phyloP scores from a whole-genome alignment of 2,329 filamentous ascomycete genomes.

The Aspergillus neoniger region DNA sequence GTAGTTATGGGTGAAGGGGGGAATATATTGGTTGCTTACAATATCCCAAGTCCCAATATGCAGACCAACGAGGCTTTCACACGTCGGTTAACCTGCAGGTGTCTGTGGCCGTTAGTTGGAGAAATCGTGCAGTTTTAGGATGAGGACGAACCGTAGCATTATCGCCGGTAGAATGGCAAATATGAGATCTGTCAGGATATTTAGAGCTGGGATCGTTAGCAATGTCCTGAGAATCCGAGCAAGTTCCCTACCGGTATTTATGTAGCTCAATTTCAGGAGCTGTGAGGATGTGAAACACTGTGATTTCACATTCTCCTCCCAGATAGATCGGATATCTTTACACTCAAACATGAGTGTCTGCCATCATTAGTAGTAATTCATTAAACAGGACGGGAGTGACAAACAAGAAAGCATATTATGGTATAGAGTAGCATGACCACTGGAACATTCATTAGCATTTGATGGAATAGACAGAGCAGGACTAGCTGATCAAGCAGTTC shows the following conservation, averaged over 20 bases:
- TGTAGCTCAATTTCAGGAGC: constrained; percentile 48
- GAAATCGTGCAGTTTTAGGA: too few species aligned
- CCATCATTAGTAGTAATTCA: constrained; percentile 28
- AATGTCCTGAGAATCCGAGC: neutral
- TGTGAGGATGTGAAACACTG: constrained; percentile 48
- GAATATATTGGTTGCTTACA: constrained; percentile 29
- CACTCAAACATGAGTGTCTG: constrained; percentile 55
- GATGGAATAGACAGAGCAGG: too few species aligned
- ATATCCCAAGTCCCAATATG: constrained; percentile 47
- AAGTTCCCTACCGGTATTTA: constrained; percentile 34
- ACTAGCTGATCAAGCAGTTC: too few species aligned
- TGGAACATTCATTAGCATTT: neutral
- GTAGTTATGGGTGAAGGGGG: neutral
- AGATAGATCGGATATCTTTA: constrained; percentile 48
- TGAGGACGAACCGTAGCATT: constrained; percentile 35
- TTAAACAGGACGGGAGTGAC: constrained; percentile 11
- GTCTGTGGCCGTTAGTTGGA: constrained; percentile 12
- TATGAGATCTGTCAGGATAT: constrained; percentile 45
- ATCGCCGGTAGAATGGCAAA: constrained; percentile 45
- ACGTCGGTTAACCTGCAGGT: constrained; percentile 42
- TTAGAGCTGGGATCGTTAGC: constrained; percentile 21
- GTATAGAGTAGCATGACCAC: constrained; percentile 24
- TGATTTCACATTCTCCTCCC: constrained; percentile 44
- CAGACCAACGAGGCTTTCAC: constrained; percentile 41
- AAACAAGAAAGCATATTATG: constrained; percentile 22